Conservation (phyloP, 116 monocot genomes). For the Dioscorea cayenensis region DNA sequence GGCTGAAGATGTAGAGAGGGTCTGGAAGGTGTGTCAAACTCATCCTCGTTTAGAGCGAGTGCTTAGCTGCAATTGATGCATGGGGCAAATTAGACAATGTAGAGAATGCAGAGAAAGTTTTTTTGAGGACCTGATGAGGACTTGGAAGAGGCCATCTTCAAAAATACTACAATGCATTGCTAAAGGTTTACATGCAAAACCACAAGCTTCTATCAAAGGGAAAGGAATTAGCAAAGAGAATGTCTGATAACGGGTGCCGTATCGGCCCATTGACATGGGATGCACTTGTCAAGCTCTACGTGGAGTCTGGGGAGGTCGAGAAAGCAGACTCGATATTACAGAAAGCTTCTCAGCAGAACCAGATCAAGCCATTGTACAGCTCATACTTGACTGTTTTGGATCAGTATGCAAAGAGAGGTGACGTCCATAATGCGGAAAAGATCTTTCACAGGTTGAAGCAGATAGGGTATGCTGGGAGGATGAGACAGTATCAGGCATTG, state of each 20-base stretch:
- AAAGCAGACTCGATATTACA: constrained; percentile 72
- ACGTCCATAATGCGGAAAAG: constrained; percentile 76
- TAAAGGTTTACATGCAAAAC: constrained; percentile 63
- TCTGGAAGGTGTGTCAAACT: constrained; percentile 57
- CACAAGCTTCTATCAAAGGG: constrained; percentile 67
- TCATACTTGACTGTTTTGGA: constrained; percentile 45
- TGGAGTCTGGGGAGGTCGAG: constrained; percentile 60
- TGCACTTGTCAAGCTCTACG: constrained; percentile 57
- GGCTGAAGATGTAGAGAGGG: constrained; percentile 56
- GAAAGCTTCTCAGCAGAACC: constrained; percentile 39
- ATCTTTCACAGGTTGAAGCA: constrained; percentile 53
- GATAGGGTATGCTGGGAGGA: constrained; percentile 36
- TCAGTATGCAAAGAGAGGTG: constrained; percentile 53
- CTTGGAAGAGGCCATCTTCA: constrained; percentile 38
- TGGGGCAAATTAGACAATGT: constrained; percentile 62
- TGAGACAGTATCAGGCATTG: constrained; percentile 42
- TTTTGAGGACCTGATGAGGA: constrained; percentile 46
- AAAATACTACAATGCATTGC: constrained; percentile 45
- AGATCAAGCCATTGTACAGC: constrained; percentile 33
- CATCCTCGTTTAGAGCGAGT: constrained; percentile 45
- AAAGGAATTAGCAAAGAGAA: constrained; percentile 54
- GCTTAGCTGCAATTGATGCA: constrained; percentile 55
- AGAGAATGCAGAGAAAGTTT: constrained; percentile 55
- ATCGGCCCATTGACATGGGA: constrained; percentile 65
- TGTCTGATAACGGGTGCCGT: constrained; percentile 39